phyloP scores from a whole-genome alignment of 75 land plant genomes.

The Pinus tabuliformis region DNA sequence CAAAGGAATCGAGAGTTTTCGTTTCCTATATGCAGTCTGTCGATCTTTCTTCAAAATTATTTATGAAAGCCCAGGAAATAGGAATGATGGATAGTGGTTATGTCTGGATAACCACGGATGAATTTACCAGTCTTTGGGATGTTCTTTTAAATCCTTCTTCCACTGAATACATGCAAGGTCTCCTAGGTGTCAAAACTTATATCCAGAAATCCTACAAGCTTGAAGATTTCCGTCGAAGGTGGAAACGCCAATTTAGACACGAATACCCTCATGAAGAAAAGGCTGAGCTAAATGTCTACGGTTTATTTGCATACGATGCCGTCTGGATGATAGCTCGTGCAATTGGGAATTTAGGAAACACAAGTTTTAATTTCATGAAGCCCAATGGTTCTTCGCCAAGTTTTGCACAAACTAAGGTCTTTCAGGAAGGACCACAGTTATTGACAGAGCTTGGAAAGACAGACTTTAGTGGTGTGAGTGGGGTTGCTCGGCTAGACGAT shows the following conservation, averaged over 20 bases:
- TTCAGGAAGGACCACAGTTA: too few species aligned
- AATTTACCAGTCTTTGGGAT: slow-evolving; percentile 9
- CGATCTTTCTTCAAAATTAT: slow-evolving; percentile 14
- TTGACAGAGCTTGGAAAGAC: too few species aligned
- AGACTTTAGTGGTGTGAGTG: too few species aligned
- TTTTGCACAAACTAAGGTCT: too few species aligned
- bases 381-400: too few species aligned
- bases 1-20: slow-evolving; percentile 45
- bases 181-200: slow-evolving; percentile 32
- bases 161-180: slow-evolving; percentile 47
- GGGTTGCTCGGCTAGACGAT: neutral
- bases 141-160: slow-evolving; percentile 16
- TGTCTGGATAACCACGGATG: slow-evolving; percentile 53
- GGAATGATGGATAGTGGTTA: slow-evolving; percentile 46
- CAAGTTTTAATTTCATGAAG: neutral
- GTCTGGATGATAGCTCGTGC: slow-evolving; percentile 18
- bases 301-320: slow-evolving; percentile 54
- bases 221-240: slow-evolving; percentile 18
- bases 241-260: slow-evolving; percentile 20
- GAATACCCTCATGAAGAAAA: neutral
- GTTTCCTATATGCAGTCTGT: slow-evolving; percentile 33
- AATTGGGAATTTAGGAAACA: neutral
- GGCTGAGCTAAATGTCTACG: slow-evolving; percentile 15
- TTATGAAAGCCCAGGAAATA: slow-evolving; percentile 24
- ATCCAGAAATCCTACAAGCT: slow-evolving; percentile 27